Percentiles rank a stretch among this genome's conserved stretches.
Conservation (phyloP, 2,329 filamentous ascomycete genomes). For the Plectosphaerella plurivora region DNA sequence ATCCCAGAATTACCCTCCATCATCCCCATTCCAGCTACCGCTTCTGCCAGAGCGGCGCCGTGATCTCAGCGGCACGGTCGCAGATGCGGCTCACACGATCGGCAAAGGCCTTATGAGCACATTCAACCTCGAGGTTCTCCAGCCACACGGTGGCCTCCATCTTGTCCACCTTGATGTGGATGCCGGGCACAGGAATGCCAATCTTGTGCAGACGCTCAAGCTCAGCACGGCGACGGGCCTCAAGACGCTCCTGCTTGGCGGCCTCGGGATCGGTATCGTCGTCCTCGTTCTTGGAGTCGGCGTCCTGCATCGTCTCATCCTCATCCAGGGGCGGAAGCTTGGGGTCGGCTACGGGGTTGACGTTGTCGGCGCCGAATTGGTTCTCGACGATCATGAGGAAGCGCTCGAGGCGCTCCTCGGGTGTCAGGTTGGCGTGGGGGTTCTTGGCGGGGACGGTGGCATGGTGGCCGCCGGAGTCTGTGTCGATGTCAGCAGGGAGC, state of each 20-base stretch:
- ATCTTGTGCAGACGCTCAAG: slow-evolving; percentile 74
- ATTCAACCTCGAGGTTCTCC: slow-evolving; percentile 88
- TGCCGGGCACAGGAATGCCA: slow-evolving; percentile 85
- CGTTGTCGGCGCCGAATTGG: slow-evolving; percentile 83
- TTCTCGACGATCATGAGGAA: slow-evolving; percentile 96
- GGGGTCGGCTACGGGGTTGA: slow-evolving; percentile 69
- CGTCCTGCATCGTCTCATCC: slow-evolving; percentile 25
- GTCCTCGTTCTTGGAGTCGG: slow-evolving; percentile 22
- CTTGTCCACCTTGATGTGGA: slow-evolving; percentile 84
- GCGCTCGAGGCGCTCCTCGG: slow-evolving; percentile 74
- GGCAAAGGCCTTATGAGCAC: slow-evolving; percentile 68
- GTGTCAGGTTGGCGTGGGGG: slow-evolving; percentile 66
- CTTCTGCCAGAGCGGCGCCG: slow-evolving; percentile 62
- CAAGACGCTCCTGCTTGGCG: slow-evolving; percentile 30
- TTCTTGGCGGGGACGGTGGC: slow-evolving; percentile 45
- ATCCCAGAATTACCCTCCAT: slow-evolving; percentile 17
- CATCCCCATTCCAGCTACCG: slow-evolving; percentile 15
- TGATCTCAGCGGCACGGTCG: slow-evolving; percentile 83
- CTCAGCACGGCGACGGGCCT: slow-evolving; percentile 60
- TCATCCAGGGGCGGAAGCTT: slow-evolving; percentile 40
- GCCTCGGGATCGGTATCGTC: slow-evolving; percentile 23
- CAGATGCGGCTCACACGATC: slow-evolving; percentile 87
- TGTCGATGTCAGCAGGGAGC: not conserved
- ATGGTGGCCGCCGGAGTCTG: slow-evolving; percentile 52
- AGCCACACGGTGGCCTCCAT: slow-evolving; percentile 86